Conservation (phyloP, 805 yeast species). For the Maudiozyma serrabonitensis region DNA sequence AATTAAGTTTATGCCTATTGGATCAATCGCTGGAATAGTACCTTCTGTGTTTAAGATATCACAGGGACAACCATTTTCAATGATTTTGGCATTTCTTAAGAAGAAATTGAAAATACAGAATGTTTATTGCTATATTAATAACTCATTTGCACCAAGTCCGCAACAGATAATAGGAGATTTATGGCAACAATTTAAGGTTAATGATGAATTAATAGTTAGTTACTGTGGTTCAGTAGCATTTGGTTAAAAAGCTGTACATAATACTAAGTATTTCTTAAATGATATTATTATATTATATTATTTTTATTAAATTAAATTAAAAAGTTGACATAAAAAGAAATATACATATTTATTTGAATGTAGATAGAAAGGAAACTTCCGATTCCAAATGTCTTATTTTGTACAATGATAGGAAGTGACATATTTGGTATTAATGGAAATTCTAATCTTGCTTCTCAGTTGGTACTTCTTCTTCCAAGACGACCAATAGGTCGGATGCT, state of each 20-base stretch:
- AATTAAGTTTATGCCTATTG: slow-evolving; percentile 26
- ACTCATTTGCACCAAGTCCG: slow-evolving; percentile 31
- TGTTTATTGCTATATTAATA: slow-evolving; percentile 27
- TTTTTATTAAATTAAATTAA: neutral
- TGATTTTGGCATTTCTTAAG: slow-evolving; percentile 15
- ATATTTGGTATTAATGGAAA: neutral
- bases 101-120: slow-evolving; percentile 15
- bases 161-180: slow-evolving; percentile 27
- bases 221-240: slow-evolving; percentile 30
- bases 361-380: neutral
- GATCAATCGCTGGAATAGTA: slow-evolving; percentile 18
- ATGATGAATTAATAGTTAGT: slow-evolving; percentile 27
- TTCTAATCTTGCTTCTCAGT: slow-evolving; percentile 5
- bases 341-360: neutral
- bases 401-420: neutral
- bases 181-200: slow-evolving; percentile 25
- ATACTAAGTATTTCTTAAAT: neutral
- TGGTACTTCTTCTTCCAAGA: slow-evolving; percentile 32
- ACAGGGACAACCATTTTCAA: slow-evolving; percentile 21
- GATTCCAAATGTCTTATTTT: neutral
- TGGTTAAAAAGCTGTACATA: slow-evolving; percentile 10
- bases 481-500: slow-evolving; percentile 78
- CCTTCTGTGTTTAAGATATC: slow-evolving; percentile 24
- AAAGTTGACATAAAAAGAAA: neutral
- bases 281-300: neutral